Conservation (phyloP, 345 rosid genomes). For the Eutrema yunnanense region DNA sequence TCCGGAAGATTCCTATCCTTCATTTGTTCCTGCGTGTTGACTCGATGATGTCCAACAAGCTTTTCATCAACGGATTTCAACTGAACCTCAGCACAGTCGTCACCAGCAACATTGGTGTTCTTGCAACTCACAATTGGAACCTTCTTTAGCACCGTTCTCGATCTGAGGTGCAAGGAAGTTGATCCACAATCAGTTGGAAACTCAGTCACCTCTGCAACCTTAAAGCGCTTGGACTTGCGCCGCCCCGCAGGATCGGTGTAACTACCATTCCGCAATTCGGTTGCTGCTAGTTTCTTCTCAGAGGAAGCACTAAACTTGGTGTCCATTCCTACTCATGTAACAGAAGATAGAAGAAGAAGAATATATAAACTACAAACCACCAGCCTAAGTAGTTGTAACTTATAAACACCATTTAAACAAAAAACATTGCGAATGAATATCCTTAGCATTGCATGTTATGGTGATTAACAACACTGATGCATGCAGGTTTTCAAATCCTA, state of each 20-base stretch:
- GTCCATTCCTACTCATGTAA: conserved; percentile 14
- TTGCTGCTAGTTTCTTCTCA: conserved; percentile 29
- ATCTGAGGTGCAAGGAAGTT: conserved; percentile 9
- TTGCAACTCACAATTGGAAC: background rate
- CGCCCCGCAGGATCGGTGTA: background rate
- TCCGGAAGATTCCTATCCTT: background rate
- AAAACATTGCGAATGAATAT: background rate
- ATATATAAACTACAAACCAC: background rate
- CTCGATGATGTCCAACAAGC: background rate
- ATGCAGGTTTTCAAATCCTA: background rate
- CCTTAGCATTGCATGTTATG: too few species aligned
- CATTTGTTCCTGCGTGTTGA: background rate
- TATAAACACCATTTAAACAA: background rate
- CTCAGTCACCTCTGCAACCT: conserved; percentile 42
- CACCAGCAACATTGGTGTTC: background rate
- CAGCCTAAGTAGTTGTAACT: background rate
- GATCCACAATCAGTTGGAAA: conserved; percentile 50
- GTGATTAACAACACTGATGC: background rate
- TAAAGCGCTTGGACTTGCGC: conserved; percentile 39
- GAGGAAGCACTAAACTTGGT: conserved; percentile 1
- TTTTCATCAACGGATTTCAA: conserved; percentile 12
- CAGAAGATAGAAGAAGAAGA: background rate
- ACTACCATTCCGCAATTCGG: conserved; percentile 26
- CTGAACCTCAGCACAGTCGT: background rate
- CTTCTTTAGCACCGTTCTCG: background rate